Percentiles rank a stretch among this genome's conserved stretches.
Conservation (phyloP, 2,329 filamentous ascomycete genomes). For the Magnaporthales sp. region DNA sequence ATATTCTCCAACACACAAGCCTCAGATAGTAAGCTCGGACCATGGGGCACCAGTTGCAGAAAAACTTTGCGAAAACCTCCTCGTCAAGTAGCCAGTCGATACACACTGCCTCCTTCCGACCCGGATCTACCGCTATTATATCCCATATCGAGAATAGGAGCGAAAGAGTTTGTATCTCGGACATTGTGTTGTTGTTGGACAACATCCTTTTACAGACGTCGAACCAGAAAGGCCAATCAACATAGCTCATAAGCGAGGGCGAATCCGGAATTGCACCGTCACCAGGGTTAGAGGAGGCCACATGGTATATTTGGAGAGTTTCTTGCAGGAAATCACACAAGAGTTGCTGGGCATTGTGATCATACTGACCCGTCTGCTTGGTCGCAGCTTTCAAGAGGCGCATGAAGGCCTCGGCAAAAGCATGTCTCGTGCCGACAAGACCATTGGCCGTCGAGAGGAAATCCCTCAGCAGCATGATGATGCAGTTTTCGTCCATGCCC, state of each 20-base stretch:
- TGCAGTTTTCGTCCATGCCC: conserved; percentile 80
- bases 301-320: conserved; percentile 51
- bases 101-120: conserved; percentile 62
- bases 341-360: conserved; percentile 77
- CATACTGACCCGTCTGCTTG: conserved; percentile 67
- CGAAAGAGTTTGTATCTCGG: conserved; percentile 75
- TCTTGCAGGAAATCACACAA: conserved; percentile 91
- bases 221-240: conserved; percentile 83
- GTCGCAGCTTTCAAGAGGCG: conserved; percentile 65
- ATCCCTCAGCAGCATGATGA: conserved; percentile 76
- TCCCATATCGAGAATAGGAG: conserved; percentile 79
- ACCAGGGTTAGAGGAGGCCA: conserved; percentile 25
- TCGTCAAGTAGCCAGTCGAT: conserved; percentile 67
- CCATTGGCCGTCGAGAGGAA: conserved; percentile 51
- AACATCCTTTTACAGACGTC: conserved; percentile 72
- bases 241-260: conserved; percentile 27
- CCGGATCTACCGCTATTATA: conserved; percentile 54
- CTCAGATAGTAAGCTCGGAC: conserved; percentile 89
- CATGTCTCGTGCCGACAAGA: conserved; percentile 42
- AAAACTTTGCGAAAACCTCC: conserved; percentile 69
- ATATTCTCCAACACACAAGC: conserved; percentile 81
- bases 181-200: conserved; percentile 79
- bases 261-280: not conserved
- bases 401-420: conserved; percentile 71
- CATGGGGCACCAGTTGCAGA: conserved; percentile 95